Conservation (phyloP, 2,329 filamentous ascomycete species). For the Sordariomycetes sp. region DNA sequence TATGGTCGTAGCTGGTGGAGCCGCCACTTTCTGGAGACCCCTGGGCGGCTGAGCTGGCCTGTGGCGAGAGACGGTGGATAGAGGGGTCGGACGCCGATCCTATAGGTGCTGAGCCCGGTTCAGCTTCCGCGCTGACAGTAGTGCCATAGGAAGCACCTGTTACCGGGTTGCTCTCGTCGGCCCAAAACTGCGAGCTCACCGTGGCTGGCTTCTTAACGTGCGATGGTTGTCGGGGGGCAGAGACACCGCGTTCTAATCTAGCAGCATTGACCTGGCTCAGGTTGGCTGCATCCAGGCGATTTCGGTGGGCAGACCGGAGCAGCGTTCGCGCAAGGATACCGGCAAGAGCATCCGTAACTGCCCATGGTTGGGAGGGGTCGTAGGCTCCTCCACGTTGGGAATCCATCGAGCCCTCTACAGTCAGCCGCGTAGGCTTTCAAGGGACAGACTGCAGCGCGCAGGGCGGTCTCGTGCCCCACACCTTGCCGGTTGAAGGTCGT, state of each 20-base stretch:
- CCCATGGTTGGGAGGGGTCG: conserved; percentile 3
- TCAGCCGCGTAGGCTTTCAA: background rate
- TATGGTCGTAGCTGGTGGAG: background rate
- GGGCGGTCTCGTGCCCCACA: background rate
- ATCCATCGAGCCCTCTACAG: background rate
- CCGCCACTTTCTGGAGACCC: background rate
- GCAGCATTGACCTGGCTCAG: background rate
- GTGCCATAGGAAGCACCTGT: background rate
- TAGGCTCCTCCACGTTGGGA: background rate
- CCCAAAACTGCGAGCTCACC: background rate
- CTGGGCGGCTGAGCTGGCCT: background rate
- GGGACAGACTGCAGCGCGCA: background rate
- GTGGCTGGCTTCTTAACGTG: background rate
- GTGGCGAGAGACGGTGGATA: background rate
- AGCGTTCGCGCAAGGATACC: conserved; percentile 2
- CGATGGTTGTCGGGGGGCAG: background rate
- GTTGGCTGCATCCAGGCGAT: background rate
- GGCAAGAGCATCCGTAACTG: conserved; percentile 4
- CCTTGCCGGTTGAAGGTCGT: background rate
- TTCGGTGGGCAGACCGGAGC: background rate
- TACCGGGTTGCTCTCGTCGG: background rate
- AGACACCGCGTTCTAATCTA: background rate
- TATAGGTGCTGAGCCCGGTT: background rate
- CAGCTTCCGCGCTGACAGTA: background rate
- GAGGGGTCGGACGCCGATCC: background rate